Evolutionary conservation across 2,329 filamentous ascomycete genomes (phyloP).

Genomic region (Basipetospora chlamydospora): DNA sequence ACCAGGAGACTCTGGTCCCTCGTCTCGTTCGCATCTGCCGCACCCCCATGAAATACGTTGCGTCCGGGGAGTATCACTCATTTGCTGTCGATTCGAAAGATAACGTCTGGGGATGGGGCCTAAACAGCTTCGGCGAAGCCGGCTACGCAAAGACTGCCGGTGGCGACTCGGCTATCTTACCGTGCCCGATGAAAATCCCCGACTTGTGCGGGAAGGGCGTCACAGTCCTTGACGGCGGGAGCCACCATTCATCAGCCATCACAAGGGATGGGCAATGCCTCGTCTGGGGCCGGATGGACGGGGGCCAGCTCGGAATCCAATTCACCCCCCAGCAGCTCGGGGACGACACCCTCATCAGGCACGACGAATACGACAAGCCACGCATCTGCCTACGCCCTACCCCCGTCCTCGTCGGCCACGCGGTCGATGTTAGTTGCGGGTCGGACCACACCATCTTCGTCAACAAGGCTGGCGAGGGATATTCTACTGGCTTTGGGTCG

Average conservation of each 20-base stretch:
- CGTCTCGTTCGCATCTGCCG: conserved; percentile 38
- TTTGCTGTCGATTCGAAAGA: conserved; percentile 56
- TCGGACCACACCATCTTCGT: conserved; percentile 56
- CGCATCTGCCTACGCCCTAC: conserved; percentile 49
- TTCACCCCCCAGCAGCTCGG: conserved; percentile 29
- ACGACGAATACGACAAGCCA: conserved; percentile 38
- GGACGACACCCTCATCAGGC: conserved; percentile 32
- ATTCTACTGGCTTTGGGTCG: conserved; percentile 49
- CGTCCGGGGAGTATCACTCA: conserved; percentile 54
- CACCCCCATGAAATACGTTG: conserved; percentile 51
- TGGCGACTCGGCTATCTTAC: conserved; percentile 23
- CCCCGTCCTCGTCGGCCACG: conserved; percentile 34
- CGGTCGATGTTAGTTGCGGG: conserved; percentile 34
- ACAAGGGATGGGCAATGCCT: conserved; percentile 33
- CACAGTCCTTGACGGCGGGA: no score
- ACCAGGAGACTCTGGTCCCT: conserved; percentile 30
- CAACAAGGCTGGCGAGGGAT: conserved; percentile 47
- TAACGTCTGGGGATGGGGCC: conserved; percentile 62
- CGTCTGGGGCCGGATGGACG: conserved; percentile 40
- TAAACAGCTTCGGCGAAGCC: conserved; percentile 66
- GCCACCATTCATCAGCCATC: conserved; percentile 52
- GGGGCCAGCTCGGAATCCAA: conserved; percentile 34
- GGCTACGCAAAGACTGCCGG: conserved; percentile 28
- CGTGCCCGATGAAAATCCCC: no score
- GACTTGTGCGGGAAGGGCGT: no score